Percentiles rank a stretch among this genome's conserved stretches.
These are phyloP conservation scores for Epichloe gansuensis DNA, from an alignment of 2,329 filamentous ascomycete genomes.

Conservation along the genomic window DNA sequence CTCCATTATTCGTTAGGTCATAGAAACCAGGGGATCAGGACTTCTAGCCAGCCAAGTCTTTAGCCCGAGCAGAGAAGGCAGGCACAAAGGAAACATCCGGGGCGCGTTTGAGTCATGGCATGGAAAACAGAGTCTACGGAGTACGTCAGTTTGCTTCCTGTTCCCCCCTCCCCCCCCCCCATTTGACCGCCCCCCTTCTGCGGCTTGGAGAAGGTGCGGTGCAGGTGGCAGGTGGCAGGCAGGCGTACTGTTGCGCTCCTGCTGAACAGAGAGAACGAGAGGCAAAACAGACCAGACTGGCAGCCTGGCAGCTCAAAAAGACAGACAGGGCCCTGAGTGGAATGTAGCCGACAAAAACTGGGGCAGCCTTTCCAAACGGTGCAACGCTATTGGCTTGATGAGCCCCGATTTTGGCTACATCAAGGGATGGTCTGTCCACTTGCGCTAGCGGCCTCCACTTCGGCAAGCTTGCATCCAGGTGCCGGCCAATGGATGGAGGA, in stretches of 20 bases:
- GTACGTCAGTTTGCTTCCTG: no score
- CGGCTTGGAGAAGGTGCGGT: neutral
- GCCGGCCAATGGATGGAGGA: constrained; percentile 22
- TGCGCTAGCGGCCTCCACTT: constrained; percentile 21
- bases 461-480: constrained; percentile 21
- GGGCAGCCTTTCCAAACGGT: neutral
- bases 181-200: neutral
- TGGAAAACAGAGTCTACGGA: no score
- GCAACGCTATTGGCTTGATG: constrained; percentile 2
- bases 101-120: neutral
- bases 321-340: constrained; percentile 4
- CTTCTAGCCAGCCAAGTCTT: neutral
- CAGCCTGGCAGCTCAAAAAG: neutral
- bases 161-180: neutral
- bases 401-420: constrained; percentile 7
- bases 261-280: no score
- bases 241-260: no score
- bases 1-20: no score
- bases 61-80: neutral
- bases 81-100: neutral
- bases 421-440: constrained; percentile 14
- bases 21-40: no score
- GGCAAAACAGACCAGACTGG: neutral
- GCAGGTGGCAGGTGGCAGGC: no score
- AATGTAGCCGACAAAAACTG: constrained; percentile 5